These are phyloP conservation scores for Sanghuangporus sanghuang DNA, from an alignment of 1,284 basidiomycete species.

Conservation along the genomic window DNA sequence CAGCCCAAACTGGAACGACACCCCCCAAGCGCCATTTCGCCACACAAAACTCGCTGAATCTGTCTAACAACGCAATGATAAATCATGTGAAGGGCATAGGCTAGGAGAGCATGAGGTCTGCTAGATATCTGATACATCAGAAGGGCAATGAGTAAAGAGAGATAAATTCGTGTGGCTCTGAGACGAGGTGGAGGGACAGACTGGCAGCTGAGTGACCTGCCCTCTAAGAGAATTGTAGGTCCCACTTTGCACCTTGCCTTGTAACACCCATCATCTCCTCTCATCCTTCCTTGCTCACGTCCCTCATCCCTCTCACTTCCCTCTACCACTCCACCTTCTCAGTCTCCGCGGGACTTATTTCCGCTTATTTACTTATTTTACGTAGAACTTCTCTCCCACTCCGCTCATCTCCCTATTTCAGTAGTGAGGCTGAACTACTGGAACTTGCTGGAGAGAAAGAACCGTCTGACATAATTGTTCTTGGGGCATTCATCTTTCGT, in stretches of 20 bases:
- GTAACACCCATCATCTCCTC: not conserved
- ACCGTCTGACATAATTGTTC: not conserved
- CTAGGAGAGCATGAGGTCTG: not conserved
- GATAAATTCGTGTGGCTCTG: not conserved
- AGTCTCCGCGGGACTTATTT: not conserved
- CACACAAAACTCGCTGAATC: not conserved
- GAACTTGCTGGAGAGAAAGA: not conserved
- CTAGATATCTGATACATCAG: not conserved
- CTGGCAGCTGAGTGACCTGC: not conserved
- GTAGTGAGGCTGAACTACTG: not conserved
- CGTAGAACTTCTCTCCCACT: not conserved
- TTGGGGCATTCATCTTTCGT: not conserved
- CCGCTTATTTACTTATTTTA: not conserved
- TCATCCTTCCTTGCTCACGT: not conserved
- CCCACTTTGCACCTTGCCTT: slow-evolving; percentile 2
- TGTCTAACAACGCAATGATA: not conserved
- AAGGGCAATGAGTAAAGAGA: not conserved
- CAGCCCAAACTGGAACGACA: not conserved
- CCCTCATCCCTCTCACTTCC: not conserved
- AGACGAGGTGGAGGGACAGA: not conserved
- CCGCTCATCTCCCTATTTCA: not conserved
- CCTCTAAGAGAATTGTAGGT: not conserved
- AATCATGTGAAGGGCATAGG: not conserved
- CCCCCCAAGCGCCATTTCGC: not conserved
- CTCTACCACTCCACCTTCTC: not conserved